These are phyloP conservation scores for Platanthera zijinensis DNA, from an alignment of 106 monocot genomes.

Conservation along the genomic window DNA sequence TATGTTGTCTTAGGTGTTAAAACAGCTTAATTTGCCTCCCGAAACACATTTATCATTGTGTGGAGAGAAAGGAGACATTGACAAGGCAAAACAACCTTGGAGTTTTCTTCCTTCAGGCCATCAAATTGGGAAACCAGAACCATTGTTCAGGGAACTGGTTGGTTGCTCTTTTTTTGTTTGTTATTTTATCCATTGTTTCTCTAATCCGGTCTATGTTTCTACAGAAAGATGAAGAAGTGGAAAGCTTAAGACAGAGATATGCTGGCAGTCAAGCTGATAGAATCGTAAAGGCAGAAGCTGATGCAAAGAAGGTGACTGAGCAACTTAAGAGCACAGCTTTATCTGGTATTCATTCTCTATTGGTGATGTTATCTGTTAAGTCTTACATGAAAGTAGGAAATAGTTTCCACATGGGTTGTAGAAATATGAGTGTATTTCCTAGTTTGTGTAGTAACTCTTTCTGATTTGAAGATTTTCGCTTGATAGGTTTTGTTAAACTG, in stretches of 20 bases:
- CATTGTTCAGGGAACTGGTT: slow-evolving; percentile 93
- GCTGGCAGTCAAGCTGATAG: slow-evolving; percentile 97
- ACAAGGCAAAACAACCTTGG: slow-evolving; percentile 69
- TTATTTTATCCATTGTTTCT: not conserved
- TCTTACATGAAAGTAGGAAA: no score
- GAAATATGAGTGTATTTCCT: no score
- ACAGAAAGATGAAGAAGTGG: slow-evolving; percentile 93
- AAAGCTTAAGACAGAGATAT: slow-evolving; percentile 65
- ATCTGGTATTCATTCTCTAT: slow-evolving; percentile 37
- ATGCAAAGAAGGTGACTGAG: slow-evolving; percentile 57
- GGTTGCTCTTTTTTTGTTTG: not conserved
- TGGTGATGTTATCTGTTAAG: not conserved
- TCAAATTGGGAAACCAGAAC: slow-evolving; percentile 76
- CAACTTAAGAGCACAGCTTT: slow-evolving; percentile 54
- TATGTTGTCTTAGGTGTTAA: slow-evolving; percentile 48
- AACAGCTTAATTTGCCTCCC: slow-evolving; percentile 69
- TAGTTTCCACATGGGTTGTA: no score
- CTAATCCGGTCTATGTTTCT: not conserved
- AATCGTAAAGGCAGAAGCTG: slow-evolving; percentile 46
- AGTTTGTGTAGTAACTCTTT: no score
- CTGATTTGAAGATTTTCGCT: no score
- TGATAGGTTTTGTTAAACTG: no score
- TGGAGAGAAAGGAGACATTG: slow-evolving; percentile 59
- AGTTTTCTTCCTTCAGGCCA: slow-evolving; percentile 77
- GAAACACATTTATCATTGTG: slow-evolving; percentile 44